Base-by-base conservation (phyloP, 176 grass and related monocot species). In the Carex littledalei region DNA sequence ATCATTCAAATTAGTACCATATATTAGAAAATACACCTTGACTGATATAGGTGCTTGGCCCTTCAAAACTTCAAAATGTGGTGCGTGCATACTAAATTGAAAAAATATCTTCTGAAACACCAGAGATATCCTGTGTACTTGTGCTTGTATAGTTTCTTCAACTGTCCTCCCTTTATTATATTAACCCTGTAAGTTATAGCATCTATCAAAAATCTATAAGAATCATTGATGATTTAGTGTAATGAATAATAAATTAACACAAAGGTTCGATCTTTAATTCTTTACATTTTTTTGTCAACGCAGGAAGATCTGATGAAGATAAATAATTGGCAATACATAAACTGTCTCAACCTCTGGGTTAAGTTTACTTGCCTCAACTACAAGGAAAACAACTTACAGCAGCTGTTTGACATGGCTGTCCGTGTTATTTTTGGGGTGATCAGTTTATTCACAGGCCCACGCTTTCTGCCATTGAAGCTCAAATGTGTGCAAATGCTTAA, bases 301-400 rank as follows among this genome's bases (percentile, higher is more conserved):
- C 88, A 98, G 96, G 93, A 98, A 77, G 91, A 94, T 29, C 86
- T 98, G 35, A 90, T 82, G 70, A 98, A 92, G 89, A 90, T 98
- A 80, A 90, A 94, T 81, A 98, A 75, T 52, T 98, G 92, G 91
- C 93, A 98, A 82, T 95, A 92, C 75, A 87, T 98, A 16, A 94
- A 91, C 74, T 98, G 91, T 86, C 68, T 94, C 55, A 92, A 89
- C 83, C 45, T 98, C 78, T 98, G 96, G 93, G 91, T 94, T 84
- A 88, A 89, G 87, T 95, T 95, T 66, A 62, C 90, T 62, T 89
- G 84, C 80, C 88, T 86, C 85, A 95, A 98, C 67, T 95, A 86
- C 88, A 92, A 90, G 80, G 91, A 98, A 81, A 87, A 85, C 86
- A 91, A 92, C 55, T 69, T 95, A 49, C 80, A 92, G 58, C 84